These are phyloP conservation scores for Alternaria rosae DNA, from an alignment of 2,329 filamentous ascomycete species.

Conservation along the genomic window DNA sequence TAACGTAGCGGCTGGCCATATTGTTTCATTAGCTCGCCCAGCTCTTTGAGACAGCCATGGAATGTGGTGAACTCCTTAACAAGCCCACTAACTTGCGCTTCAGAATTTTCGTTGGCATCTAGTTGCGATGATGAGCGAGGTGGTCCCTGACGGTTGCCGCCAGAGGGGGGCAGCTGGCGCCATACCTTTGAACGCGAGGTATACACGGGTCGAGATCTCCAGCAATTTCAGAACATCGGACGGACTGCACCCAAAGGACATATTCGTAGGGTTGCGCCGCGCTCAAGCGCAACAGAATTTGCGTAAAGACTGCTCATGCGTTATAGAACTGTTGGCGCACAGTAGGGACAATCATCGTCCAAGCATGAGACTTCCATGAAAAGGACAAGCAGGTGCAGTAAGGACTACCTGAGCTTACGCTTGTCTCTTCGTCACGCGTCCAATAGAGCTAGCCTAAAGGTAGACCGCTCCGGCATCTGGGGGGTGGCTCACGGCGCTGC, in stretches of 20 bases:
- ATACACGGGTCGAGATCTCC: constrained; percentile 42
- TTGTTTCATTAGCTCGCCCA: constrained; percentile 43
- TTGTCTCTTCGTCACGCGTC: constrained; percentile 1
- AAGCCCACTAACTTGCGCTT: constrained; percentile 41
- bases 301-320: constrained; percentile 32
- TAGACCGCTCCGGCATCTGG: constrained; percentile 15
- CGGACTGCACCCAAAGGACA: constrained; percentile 44
- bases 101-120: constrained; percentile 47
- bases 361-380: constrained; percentile 20
- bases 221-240: constrained; percentile 42
- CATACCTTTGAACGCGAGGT: constrained; percentile 44
- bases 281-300: constrained; percentile 35
- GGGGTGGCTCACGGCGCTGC: constrained; percentile 27
- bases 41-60: constrained; percentile 36
- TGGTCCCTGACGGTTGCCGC: neutral
- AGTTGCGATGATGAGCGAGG: constrained; percentile 13
- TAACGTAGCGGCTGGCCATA: constrained; percentile 29
- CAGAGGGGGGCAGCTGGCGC: neutral
- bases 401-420: constrained; percentile 16
- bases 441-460: constrained; percentile 19
- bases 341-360: constrained; percentile 22
- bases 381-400: constrained; percentile 14
- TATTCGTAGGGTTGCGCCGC: constrained; percentile 30
- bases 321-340: constrained; percentile 6
- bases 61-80: constrained; percentile 43